Percentiles rank a stretch among this genome's conserved stretches.
These are phyloP conservation scores for Yamadazyma dendronema DNA, from an alignment of 1,139 yeast genomes.

Conservation along the genomic window DNA sequence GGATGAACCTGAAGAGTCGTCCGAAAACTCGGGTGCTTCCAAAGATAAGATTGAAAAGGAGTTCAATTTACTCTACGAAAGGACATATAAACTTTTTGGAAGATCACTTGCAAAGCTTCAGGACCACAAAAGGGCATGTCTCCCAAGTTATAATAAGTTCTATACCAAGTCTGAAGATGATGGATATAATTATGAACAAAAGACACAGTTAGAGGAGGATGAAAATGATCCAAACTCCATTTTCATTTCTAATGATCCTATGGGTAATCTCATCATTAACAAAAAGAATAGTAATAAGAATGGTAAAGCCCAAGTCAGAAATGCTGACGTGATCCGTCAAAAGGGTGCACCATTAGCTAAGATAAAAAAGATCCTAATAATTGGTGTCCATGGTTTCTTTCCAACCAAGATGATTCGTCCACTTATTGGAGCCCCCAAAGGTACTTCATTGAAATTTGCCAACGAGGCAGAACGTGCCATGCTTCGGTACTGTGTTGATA, in stretches of 20 bases:
- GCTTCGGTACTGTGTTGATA: constrained; percentile 65
- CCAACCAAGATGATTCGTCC: constrained; percentile 74
- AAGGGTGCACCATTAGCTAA: constrained; percentile 33
- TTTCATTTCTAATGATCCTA: constrained; percentile 42
- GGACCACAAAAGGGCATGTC: constrained; percentile 38
- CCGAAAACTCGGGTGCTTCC: constrained; percentile 13
- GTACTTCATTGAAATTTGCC: constrained; percentile 40
- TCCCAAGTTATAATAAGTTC: constrained; percentile 40
- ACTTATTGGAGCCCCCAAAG: constrained; percentile 47
- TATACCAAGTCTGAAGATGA: constrained; percentile 21
- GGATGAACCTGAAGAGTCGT: constrained; percentile 9
- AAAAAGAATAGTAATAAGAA: constrained; percentile 14
- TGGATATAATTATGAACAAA: constrained; percentile 19
- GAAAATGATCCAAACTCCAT: constrained; percentile 33
- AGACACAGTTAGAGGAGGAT: constrained; percentile 27
- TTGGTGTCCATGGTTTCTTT: constrained; percentile 65
- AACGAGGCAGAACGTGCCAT: constrained; percentile 82
- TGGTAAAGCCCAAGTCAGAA: constrained; percentile 8
- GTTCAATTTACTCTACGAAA: constrained; percentile 35
- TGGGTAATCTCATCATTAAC: constrained; percentile 46
- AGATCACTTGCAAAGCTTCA: constrained; percentile 40
- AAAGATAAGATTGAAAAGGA: constrained; percentile 33
- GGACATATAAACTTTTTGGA: constrained; percentile 43
- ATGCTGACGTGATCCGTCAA: constrained; percentile 29
- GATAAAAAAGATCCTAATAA: constrained; percentile 61